Conservation (phyloP, 352 stramenopile species). For the Phytophthora rubi region DNA sequence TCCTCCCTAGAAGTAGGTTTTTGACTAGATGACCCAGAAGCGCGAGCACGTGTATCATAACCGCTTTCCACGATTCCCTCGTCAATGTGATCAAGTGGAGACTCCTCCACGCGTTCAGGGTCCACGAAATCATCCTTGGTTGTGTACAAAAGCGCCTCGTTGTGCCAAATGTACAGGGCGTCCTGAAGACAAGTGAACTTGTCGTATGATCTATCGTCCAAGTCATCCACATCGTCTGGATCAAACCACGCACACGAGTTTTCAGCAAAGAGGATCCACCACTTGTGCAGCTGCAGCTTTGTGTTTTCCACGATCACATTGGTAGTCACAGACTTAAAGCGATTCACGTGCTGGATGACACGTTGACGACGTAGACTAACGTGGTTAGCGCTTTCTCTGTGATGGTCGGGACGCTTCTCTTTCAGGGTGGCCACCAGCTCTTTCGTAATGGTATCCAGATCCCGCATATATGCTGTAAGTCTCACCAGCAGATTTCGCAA, state of each 20-base stretch:
- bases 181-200: constrained; percentile 87
- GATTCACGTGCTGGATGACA: constrained; percentile 57
- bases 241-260: constrained; percentile 76
- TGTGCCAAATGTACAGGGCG: constrained; percentile 76
- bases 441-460: constrained; percentile 36
- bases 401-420: constrained; percentile 20
- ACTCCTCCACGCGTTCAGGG: constrained; percentile 10
- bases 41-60: constrained; percentile 16
- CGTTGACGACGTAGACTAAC: constrained; percentile 23
- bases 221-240: constrained; percentile 47
- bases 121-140: constrained; percentile 56
- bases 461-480: constrained; percentile 30
- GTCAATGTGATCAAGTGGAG: constrained; percentile 13
- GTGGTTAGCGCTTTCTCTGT: constrained; percentile 16
- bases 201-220: constrained; percentile 71
- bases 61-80: background rate
- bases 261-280: constrained; percentile 68
- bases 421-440: constrained; percentile 28
- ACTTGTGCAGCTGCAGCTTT: constrained; percentile 81
- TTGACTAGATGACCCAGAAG: background rate
- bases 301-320: constrained; percentile 63
- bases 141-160: constrained; percentile 62
- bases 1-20: constrained; percentile 12
- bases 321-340: constrained; percentile 58
- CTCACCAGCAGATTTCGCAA: constrained; percentile 35